A percentile compares a stretch with the other conserved stretches of the same genome.
These are phyloP conservation scores for Nothophoma quercina DNA, from an alignment of 2,329 filamentous ascomycete genomes.

Conservation along the genomic window DNA sequence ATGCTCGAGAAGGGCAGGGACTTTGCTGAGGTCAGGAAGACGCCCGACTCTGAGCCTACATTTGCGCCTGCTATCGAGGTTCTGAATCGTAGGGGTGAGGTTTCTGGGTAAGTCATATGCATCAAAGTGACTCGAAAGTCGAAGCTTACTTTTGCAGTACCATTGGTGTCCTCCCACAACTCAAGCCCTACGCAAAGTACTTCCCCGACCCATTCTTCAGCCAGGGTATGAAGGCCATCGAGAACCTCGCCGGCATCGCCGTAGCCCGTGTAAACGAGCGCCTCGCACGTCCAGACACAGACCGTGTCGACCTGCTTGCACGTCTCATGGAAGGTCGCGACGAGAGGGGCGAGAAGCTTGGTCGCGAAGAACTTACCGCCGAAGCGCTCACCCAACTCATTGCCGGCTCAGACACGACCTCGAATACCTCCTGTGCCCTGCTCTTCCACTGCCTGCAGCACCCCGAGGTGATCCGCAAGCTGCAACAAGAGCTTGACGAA, in stretches of 20 bases:
- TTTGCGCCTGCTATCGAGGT: conserved; percentile 86
- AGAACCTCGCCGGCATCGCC: conserved; percentile 86
- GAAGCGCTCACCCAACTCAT: conserved; percentile 91
- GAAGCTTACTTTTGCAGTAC: conserved; percentile 54
- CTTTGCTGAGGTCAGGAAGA: conserved; percentile 74
- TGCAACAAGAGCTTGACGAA: conserved; percentile 78
- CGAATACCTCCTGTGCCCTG: conserved; percentile 82
- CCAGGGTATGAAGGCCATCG: conserved; percentile 74
- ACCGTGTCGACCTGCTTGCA: conserved; percentile 80
- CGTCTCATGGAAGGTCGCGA: conserved; percentile 87
- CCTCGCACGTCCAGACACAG: conserved; percentile 63
- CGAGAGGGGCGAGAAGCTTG: conserved; percentile 76
- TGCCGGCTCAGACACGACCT: conserved; percentile 78
- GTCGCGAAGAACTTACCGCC: conserved; percentile 81
- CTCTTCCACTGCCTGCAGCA: conserved; percentile 77
- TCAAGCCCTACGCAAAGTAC: conserved; percentile 83
- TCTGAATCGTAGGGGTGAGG: conserved; percentile 85
- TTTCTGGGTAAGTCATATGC: conserved; percentile 65
- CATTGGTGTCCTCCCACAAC: conserved; percentile 73
- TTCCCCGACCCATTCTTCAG: conserved; percentile 84
- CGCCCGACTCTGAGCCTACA: conserved; percentile 67
- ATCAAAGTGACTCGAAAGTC: too few relatives aligned
- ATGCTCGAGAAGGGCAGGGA: conserved; percentile 82
- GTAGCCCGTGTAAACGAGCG: conserved; percentile 80
- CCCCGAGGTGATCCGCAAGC: conserved; percentile 72